Base-by-base conservation (phyloP, 1,139 yeast genomes). In the Yamadazyma epiphylla region DNA sequence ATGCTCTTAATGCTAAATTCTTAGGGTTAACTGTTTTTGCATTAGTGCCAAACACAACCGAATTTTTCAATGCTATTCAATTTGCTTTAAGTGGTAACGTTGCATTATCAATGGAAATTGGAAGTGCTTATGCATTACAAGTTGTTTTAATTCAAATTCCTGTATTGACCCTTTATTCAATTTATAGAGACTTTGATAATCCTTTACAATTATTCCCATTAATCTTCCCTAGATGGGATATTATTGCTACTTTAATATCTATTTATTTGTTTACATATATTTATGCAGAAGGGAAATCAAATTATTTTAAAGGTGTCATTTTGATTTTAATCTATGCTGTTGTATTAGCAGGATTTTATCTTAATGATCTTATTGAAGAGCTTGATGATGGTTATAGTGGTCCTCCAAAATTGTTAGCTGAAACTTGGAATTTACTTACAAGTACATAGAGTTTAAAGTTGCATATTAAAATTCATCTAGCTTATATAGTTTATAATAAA, bases 101-200 rank as follows among this genome's bases (percentile, higher is more conserved):
- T 36, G 96, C 98, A 0, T 67, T 91, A 29, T 83, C 94, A 2
- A 86, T 91, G 96, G 99, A 91, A 55, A 91, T 91, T 55, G 98
- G 99, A 41, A 82, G 95, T 43, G 98, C 98, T 0, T 91, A 91
- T 53, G 98, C 96, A 0, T 67, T 91, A 38, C 99, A 91, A 55
- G 99, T 91, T n/a, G 94, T 95, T 42, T 65, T 91, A 33, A 70
- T 91, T 41, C 99, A 91, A 55, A 86, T 91, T 28, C 99, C 99
- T 0, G 80, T 94, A 5, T 70, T 91, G 49, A 95, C 88, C 4
- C 55, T 89, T 11, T 88, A 76, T 49, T 83, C 96, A 1, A 74
- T 85, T 21, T 67, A 60, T 53, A 55, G 48, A 48, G 54, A 61
- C 35, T 53, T 49, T 39, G 43, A 48, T 13, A 52, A 55, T 27